These are phyloP conservation scores for Yarrowia galli DNA, from an alignment of 1,139 yeast genomes.

Conservation along the genomic window DNA sequence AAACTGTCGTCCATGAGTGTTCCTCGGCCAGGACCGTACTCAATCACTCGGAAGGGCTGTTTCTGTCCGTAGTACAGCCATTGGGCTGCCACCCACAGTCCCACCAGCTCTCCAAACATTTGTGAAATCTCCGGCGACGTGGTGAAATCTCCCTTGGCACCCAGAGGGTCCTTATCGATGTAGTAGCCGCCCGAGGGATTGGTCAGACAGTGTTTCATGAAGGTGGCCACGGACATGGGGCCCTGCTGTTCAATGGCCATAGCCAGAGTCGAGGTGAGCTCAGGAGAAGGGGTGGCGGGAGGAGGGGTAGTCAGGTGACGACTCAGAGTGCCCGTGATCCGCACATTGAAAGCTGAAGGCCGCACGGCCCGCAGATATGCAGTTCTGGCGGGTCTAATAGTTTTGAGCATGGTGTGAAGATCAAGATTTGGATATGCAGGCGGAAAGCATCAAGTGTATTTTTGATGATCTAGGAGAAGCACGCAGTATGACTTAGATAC, in stretches of 20 bases:
- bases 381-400: background rate
- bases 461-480: too few species aligned
- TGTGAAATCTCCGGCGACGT: slow-evolving; percentile 90
- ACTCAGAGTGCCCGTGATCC: background rate
- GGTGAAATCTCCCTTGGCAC: slow-evolving; percentile 73
- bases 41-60: slow-evolving; percentile 62
- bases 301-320: background rate
- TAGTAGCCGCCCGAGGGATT: slow-evolving; percentile 83
- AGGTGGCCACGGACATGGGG: slow-evolving; percentile 74
- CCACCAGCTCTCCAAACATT: slow-evolving; percentile 86
- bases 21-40: slow-evolving; percentile 88
- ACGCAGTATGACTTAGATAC: too few species aligned
- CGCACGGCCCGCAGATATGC: background rate
- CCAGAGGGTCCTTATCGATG: slow-evolving; percentile 78
- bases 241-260: slow-evolving; percentile 70
- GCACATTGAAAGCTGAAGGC: background rate
- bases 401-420: slow-evolving; percentile 8
- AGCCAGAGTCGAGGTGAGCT: slow-evolving; percentile 38
- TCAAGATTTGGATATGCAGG: slow-evolving; percentile 16
- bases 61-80: slow-evolving; percentile 70
- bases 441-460: too few species aligned
- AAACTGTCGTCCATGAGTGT: slow-evolving; percentile 75
- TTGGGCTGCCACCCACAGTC: slow-evolving; percentile 65
- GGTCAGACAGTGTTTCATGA: slow-evolving; percentile 82
- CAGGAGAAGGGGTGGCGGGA: background rate